Evolutionary conservation across 768 basidiomycete genomes (phyloP).

Genomic region (Tylopilus plumbeoviolaceoides): DNA sequence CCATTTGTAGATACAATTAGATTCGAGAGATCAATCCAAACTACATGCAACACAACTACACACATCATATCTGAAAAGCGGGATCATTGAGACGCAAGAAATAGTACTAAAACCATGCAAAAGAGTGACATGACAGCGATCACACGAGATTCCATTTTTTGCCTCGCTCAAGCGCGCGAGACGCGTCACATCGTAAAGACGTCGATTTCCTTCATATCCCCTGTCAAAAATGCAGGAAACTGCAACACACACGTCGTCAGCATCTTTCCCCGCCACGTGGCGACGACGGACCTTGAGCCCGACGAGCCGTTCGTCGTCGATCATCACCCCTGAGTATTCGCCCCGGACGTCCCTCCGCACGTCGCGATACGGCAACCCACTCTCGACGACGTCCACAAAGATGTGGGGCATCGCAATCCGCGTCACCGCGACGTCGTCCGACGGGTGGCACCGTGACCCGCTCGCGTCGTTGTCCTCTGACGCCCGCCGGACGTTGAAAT

Average conservation of each 20-base stretch:
- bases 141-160: not conserved
- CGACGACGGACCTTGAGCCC: slow-evolving; percentile 36
- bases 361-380: slow-evolving; percentile 31
- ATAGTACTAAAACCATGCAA: not conserved
- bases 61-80: no score
- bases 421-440: not conserved
- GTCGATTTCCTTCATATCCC: slow-evolving; percentile 32
- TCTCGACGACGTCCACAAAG: slow-evolving; percentile 27
- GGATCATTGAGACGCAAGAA: no score
- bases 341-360: slow-evolving; percentile 19
- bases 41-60: no score
- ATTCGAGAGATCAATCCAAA: no score
- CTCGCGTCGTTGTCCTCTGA: not conserved
- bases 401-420: slow-evolving; percentile 12
- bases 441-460: no score
- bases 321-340: slow-evolving; percentile 38
- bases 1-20: no score
- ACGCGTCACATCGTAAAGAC: slow-evolving; percentile 30
- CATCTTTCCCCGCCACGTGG: not conserved
- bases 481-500: slow-evolving; percentile 28
- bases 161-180: not conserved
- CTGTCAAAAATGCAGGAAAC: slow-evolving; percentile 27
- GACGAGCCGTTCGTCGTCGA: slow-evolving; percentile 40
- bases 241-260: not conserved
- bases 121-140: not conserved